Conservation (phyloP, 495 filamentous ascomycete genomes). For the Lasiosphaeria miniovina region DNA sequence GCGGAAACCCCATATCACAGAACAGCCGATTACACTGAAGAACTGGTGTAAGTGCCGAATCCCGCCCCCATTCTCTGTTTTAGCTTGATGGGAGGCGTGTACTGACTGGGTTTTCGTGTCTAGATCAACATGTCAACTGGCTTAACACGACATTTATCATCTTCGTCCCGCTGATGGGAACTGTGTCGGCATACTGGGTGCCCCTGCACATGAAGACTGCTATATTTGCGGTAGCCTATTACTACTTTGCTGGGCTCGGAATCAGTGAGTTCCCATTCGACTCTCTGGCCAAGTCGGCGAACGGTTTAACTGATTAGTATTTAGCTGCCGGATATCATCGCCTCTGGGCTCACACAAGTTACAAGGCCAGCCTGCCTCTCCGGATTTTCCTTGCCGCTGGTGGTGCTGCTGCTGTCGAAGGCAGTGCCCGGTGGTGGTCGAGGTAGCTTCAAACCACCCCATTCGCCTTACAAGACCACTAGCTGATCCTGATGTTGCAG, state of each 20-base stretch:
- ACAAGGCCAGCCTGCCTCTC: conserved; percentile 83
- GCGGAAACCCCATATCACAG: conserved; percentile 52
- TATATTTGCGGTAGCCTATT: conserved; percentile 80
- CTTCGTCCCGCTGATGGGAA: conserved; percentile 73
- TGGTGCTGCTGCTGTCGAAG: conserved; percentile 93
- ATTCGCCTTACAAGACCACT: conserved; percentile 35
- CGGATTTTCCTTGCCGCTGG: conserved; percentile 89
- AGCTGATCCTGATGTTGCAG: neutral
- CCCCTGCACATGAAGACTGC: conserved; percentile 73
- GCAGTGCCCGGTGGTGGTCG: conserved; percentile 96
- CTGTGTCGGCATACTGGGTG: conserved; percentile 77
- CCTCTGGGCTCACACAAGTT: conserved; percentile 93
- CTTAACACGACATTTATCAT: conserved; percentile 85
- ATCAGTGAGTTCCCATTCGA: conserved; percentile 56
- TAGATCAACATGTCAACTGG: conserved; percentile 87
- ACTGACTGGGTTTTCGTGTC: neutral
- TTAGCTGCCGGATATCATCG: conserved; percentile 69
- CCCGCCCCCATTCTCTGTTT: neutral
- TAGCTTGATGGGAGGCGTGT: neutral
- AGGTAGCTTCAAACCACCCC: conserved; percentile 17
- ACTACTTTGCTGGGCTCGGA: conserved; percentile 86
- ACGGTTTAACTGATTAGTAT: conserved; percentile 5
- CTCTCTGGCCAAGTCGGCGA: no score
- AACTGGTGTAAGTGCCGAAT: conserved; percentile 61
- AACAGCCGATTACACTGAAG: conserved; percentile 66